Base-by-base conservation (phyloP, 176 grass and related monocot genomes). In the Pontederia paniculata region DNA sequence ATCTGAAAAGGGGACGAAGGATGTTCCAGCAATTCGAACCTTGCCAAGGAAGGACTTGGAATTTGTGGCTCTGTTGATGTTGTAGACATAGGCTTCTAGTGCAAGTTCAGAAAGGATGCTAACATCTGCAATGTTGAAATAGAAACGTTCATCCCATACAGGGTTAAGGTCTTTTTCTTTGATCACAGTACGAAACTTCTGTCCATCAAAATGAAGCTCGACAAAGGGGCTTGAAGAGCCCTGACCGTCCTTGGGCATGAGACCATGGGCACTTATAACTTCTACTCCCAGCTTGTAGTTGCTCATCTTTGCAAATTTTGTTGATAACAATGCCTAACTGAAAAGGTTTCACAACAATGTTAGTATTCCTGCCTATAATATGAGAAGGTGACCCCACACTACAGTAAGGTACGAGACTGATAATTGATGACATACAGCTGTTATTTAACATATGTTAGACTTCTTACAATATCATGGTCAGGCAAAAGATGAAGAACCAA, bases 191-290 rank as follows among this genome's bases (percentile, higher is more conserved):
- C 58, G 59, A 23, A 74, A 74, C 13, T 73, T 74, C 54, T 74
- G 71, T 10, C 71, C 41, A 65, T 55, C 60, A 65, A 74, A 74
- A 9, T 57, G 21, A 65, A 74, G 83, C 69, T 98, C 93, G 0
- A 98, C 93, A 0, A 65, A 91, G 17, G 93, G 67, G 12, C 75
- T 91, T 2, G 93, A 77, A 61, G 83, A 98, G 70, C 93, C 93
- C 13, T 87, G 71, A 42, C 93, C 93, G 23, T 91, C 93, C 78
- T 91, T 98, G 42, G 86, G 86, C 86, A 98, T 91, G 4, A 98
- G 77, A 66, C 88, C 93, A 25, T 98, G 83, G 31, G 93, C 93
- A 60, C 86, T 88, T 22, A 28, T 55, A 9, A 91, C 75, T 68
- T 98, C 93, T 48, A 91, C 83, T 4, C 93, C 93, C 47, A 98